These are phyloP conservation scores for Trametes coccinea DNA, from an alignment of 768 basidiomycete species.

Conservation along the genomic window DNA sequence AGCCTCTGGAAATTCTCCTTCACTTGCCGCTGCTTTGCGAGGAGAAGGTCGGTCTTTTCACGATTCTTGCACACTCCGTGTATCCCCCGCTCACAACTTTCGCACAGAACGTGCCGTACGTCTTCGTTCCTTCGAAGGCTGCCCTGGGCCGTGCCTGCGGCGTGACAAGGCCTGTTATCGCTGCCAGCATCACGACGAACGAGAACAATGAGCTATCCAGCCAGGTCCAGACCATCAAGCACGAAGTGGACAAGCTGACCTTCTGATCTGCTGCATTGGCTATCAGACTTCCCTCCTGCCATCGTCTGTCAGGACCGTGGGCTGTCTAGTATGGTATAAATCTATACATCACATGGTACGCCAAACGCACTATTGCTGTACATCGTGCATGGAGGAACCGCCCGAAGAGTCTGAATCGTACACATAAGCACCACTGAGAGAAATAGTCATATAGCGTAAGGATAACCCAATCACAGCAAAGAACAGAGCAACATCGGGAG, in stretches of 20 bases:
- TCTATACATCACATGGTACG: background rate
- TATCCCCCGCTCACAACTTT: background rate
- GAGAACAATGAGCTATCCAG: constrained; percentile 88
- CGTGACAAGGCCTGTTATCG: constrained; percentile 92
- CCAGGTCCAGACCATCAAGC: constrained; percentile 87
- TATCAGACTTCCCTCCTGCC: background rate
- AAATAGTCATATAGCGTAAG: constrained; percentile 17
- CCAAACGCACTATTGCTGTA: background rate
- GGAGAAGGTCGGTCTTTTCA: constrained; percentile 71
- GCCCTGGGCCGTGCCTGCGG: constrained; percentile 96
- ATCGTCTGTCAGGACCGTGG: background rate
- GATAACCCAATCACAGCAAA: constrained; percentile 11
- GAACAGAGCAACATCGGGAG: constrained; percentile 2
- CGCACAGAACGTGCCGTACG: constrained; percentile 89
- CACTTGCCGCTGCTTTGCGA: constrained; percentile 97
- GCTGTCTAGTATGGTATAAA: background rate
- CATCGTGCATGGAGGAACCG: background rate
- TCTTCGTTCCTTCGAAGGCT: constrained; percentile 94
- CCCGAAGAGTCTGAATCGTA: background rate
- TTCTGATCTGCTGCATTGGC: constrained; percentile 31
- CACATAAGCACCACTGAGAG: background rate
- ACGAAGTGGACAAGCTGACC: constrained; percentile 71
- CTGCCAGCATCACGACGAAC: constrained; percentile 95
- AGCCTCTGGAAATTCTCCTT: constrained; percentile 95
- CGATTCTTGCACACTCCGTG: background rate